Base-by-base conservation (phyloP, 2,329 filamentous ascomycete species). In the Pseudogymnoascus sp. region DNA sequence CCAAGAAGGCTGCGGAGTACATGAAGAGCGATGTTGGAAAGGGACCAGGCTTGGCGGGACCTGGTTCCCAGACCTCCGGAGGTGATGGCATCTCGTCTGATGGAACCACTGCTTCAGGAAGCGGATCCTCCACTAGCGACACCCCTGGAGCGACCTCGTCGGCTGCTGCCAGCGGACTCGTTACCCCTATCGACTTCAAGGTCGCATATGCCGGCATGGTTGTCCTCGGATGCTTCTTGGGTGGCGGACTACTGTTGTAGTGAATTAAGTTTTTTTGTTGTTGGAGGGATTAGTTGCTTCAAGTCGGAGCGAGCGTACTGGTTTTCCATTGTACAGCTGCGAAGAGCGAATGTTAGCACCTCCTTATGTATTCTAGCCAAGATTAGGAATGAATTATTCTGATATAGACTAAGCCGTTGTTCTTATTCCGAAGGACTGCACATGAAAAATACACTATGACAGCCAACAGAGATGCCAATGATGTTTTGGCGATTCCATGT, bases 291-390 rank as follows among this genome's bases (percentile, higher is more conserved):
- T 14, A 57, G 51, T 57, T 57, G 25, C 48, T 54, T 31, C 51
- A 21, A 21, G 28, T 36, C 16, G 8, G n/a, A 36, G 51, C 11
- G 51, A 57, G 51, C 28, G 51, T 57, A 57, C 51, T 57, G 16
- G 25, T 21, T 57, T 57, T 31, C 28, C 51, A 34, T 57, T 57
- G 51, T 57, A 34, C 51, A 11, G 10, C 51, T 57, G 51, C 28
- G 51, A 57, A 57, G 51, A 57, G 51, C 28, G 51, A 34, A 57
- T 57, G 16, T 57, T 57, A 57, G 51, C 51, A 36, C 51, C 51
- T 57, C 51, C 10, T 21, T 57, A 57, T 36, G 51, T 57, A 57
- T 57, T 57, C 16, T 57, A 57, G 51, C 51, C 51, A 57, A 57
- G 11, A 57, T 57, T 57, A 19, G 28, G 51, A 57, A 57, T 34